A percentile compares a stretch with the other conserved stretches of the same genome.
Conservation (phyloP, 257 asterid genomes). For the Cinchona pubescens region DNA sequence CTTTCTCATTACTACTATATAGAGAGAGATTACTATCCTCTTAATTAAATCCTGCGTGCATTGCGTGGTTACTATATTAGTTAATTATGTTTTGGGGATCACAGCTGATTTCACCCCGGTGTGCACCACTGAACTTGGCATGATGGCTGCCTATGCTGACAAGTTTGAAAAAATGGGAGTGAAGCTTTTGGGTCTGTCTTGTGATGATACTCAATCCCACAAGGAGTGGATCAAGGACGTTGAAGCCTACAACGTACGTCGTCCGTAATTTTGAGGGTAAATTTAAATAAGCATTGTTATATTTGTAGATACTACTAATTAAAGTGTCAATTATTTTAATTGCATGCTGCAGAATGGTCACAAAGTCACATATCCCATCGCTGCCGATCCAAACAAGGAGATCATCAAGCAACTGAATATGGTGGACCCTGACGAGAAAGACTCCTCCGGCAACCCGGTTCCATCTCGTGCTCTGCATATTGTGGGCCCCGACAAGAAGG, state of each 20-base stretch:
- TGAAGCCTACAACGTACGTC: constrained; percentile 49
- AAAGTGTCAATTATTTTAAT: background rate
- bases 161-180: constrained; percentile 67
- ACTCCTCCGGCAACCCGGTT: constrained; percentile 34
- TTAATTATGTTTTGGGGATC: background rate
- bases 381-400: constrained; percentile 56
- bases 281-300: background rate
- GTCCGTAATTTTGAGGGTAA: no score
- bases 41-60: no score
- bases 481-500: constrained; percentile 80
- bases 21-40: no score
- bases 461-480: constrained; percentile 85
- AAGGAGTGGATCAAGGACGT: constrained; percentile 79
- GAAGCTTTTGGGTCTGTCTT: constrained; percentile 72
- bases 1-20: no score
- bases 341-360: constrained; percentile 33
- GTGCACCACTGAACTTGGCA: constrained; percentile 85
- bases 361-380: constrained; percentile 70
- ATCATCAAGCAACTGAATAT: constrained; percentile 69
- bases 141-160: constrained; percentile 72
- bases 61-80: background rate
- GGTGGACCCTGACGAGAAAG: constrained; percentile 86
- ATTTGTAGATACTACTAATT: background rate
- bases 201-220: constrained; percentile 69
- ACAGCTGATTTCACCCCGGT: constrained; percentile 88